Evolutionary conservation across 805 yeast species (phyloP), one percentile per base, ranked within the genome.

Genomic region (Lipomyces spencermartinsiae): DNA sequence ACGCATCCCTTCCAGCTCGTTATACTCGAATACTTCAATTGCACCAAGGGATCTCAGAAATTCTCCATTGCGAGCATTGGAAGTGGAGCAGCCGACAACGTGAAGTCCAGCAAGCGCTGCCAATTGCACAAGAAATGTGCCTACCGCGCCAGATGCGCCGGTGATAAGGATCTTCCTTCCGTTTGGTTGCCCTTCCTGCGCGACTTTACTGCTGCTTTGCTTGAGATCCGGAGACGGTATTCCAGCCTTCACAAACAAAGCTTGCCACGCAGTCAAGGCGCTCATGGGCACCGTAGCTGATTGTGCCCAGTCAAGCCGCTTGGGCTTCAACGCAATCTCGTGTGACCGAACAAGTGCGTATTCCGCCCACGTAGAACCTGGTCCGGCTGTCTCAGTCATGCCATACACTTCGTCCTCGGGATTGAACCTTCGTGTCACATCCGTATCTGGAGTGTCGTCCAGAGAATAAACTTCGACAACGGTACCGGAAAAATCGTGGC

Each of bases 181-280:
- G 6, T 53, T 53, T 25, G 56, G 14, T 53, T 9, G 56, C 0
- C n/a, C 56, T 25, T 25, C 56, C 16, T 53, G 34, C 16, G 56
- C n/a, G 16, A 22, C 9, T 22, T 53, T 19, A 2, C 9, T 53
- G 8, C 56, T 16, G 56, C 34, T 53, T 31, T 25, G 29, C 1
- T 22, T 53, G 34, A 53, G 5, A 53, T 53, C 56, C 0, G 56
- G 56, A 25, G 35, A 31, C 56, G 10, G 7, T 12, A 53, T 22
- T 53, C 56, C 56, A 19, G 56, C 56, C 22, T 53, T 53, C 34
- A 22, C 56, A 25, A 53, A 53, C 34, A 53, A 53, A 1, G 56
- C 56, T 53, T 53, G 56, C 56, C 56, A 53, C 2, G 56, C 56
- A 7, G 56, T 53, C 56, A 53, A 53, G 56, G 56, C 56, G 34